Base-by-base conservation (phyloP, 495 filamentous ascomycete species). In the Xylaria acuta region DNA sequence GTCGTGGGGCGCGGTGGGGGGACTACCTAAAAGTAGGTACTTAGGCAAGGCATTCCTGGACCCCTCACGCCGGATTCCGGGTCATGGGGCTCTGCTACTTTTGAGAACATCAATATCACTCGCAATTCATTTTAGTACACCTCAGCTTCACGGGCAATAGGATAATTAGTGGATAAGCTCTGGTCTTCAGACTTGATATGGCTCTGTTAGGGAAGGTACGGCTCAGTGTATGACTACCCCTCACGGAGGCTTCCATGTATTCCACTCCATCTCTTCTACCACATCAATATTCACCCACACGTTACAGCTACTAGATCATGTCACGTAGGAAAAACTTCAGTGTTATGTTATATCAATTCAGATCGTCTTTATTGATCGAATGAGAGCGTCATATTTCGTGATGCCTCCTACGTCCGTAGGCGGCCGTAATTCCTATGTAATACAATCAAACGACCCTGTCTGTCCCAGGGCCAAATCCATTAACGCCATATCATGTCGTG, bases 401-500 rank as follows among this genome's bases (percentile, higher is more conserved):
- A 54, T 53, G 38, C 41, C 56, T 59, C 7, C 14, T 25, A 58
- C 16, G 16, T 60, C 20, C 20, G 34, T 60, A 16, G 25, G 62
- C 27, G 14, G 59, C 22, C 62, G 67, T 54, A 71, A 67, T 67
- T 74, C 40, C 45, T 70, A 67, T 53, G 72, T 74, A 71, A 59
- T 73, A 51, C 68, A 72, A 43, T 22, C 69, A 30, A 58, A 36
- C 25, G 25, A 56, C 60, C 63, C 74, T 20, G 36, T 12, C 59
- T 60, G 59, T 74, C 63, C 67, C 70, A 64, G 65, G 69, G 63
- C 64, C 67, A 59, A 67, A 68, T 47, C 74, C 70, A 67, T 73
- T 64, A 78, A 79, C 76, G 69, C 72, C 75, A 56, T 47, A 51
- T 75, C 60, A 40, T 67, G 38, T 66, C 70, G n/a, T 75, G 72